A percentile compares a stretch with the other conserved stretches of the same genome.
Conservation (phyloP, 768 basidiomycete species). For the Albatrellus ellisii region DNA sequence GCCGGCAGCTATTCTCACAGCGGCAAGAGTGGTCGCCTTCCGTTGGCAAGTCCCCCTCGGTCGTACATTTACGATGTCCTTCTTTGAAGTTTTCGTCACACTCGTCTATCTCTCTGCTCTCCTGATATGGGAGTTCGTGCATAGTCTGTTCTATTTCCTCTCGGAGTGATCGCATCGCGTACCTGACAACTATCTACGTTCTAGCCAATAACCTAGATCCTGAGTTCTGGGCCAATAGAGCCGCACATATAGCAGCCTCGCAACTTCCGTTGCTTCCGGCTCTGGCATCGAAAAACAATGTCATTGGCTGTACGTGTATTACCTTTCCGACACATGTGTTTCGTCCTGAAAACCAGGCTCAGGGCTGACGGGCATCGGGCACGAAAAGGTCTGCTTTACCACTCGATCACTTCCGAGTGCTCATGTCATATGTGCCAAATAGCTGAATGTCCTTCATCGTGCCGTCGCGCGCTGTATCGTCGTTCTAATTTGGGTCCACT, state of each 20-base stretch:
- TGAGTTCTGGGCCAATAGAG: constrained; percentile 7
- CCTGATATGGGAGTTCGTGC: constrained; percentile 19
- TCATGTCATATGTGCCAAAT: neutral
- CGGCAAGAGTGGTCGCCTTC: constrained; percentile 18
- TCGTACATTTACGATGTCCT: constrained; percentile 10
- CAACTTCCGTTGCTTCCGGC: constrained; percentile 22
- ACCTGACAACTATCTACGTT: neutral
- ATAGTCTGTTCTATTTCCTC: constrained; percentile 16
- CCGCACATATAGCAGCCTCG: constrained; percentile 10
- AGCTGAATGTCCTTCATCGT: constrained; percentile 16
- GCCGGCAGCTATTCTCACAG: constrained; percentile 17
- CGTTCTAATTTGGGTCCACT: constrained; percentile 13
- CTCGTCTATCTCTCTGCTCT: constrained; percentile 17
- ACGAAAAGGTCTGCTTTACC: constrained; percentile 17
- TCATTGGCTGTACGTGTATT: constrained; percentile 19
- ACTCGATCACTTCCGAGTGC: neutral
- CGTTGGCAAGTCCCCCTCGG: constrained; percentile 18
- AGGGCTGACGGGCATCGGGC: constrained; percentile 23
- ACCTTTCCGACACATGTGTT: neutral
- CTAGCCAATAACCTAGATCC: constrained; percentile 9
- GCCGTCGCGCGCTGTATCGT: constrained; percentile 13
- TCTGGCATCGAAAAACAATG: constrained; percentile 24
- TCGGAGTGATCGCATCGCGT: neutral
- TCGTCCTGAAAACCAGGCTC: neutral
- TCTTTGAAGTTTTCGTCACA: constrained; percentile 18